A percentile compares a stretch with the other conserved stretches of the same genome.
These are phyloP conservation scores for Bothriochloa decipiens DNA, from an alignment of 176 grass and related monocot genomes.

Conservation along the genomic window DNA sequence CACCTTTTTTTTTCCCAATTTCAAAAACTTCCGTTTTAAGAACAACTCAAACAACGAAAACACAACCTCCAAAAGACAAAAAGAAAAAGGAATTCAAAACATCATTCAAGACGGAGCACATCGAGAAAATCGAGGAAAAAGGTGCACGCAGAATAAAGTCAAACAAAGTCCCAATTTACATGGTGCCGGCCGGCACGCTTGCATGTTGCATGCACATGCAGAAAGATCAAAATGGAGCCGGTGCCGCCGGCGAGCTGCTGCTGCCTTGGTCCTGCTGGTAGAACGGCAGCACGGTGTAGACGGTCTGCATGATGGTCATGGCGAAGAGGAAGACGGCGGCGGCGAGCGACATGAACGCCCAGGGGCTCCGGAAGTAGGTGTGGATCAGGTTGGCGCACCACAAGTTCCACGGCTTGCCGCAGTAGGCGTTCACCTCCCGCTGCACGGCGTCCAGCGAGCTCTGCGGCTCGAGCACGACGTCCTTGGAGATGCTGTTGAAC, in stretches of 20 bases:
- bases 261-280: not conserved
- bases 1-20: no score
- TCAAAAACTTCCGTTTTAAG: no score
- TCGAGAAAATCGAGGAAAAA: no score
- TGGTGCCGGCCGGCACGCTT: no score
- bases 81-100: no score
- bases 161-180: no score
- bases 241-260: not conserved
- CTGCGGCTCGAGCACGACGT: conserved; percentile 66
- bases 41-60: no score
- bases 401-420: conserved; percentile 61
- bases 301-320: conserved; percentile 70
- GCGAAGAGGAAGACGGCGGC: conserved; percentile 69
- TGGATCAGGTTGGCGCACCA: conserved; percentile 81
- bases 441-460: conserved; percentile 69
- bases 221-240: conserved; percentile 9
- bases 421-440: conserved; percentile 66
- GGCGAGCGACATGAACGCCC: conserved; percentile 72
- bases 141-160: no score
- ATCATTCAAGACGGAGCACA: no score
- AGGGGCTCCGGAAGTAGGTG: conserved; percentile 86
- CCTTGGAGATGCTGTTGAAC: conserved; percentile 75
- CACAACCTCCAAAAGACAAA: no score
- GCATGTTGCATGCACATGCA: not conserved
- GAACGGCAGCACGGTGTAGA: conserved; percentile 53